Evolutionary conservation across 2,329 filamentous ascomycete species (phyloP).

Genomic region (Epichloe sibirici): DNA sequence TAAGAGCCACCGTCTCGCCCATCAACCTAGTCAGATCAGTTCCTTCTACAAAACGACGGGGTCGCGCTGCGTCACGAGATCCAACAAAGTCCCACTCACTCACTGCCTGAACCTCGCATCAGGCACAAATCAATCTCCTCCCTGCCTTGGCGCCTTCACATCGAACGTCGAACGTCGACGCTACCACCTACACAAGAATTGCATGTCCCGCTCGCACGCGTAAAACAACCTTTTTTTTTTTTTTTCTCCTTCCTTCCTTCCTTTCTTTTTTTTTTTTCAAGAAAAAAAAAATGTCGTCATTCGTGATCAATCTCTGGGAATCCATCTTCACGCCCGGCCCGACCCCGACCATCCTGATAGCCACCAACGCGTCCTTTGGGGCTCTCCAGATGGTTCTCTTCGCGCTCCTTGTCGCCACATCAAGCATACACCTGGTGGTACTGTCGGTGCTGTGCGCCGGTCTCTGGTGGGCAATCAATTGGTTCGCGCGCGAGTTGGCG

Average conservation of each 20-base stretch:
- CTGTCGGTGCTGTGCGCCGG: slow-evolving; percentile 69
- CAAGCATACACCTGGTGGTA: slow-evolving; percentile 78
- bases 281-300: slow-evolving; percentile 37
- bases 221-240: too few relatives aligned
- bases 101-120: neutral
- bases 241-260: too few relatives aligned
- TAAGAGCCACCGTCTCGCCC: too few relatives aligned
- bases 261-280: too few relatives aligned
- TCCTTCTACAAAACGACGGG: too few relatives aligned
- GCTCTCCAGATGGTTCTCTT: slow-evolving; percentile 71
- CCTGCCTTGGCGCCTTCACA: neutral
- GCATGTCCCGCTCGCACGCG: neutral
- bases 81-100: too few relatives aligned
- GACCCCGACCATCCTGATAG: slow-evolving; percentile 75
- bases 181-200: neutral
- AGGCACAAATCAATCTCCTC: neutral
- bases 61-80: too few relatives aligned
- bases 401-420: slow-evolving; percentile 64
- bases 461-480: slow-evolving; percentile 92
- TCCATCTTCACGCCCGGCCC: slow-evolving; percentile 90
- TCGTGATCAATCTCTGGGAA: slow-evolving; percentile 70
- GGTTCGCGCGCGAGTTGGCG: slow-evolving; percentile 67
- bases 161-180: neutral
- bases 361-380: slow-evolving; percentile 83
- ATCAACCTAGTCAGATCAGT: too few relatives aligned